phyloP scores from a whole-genome alignment of 257 asterid genomes.

The Penstemon davidsonii region DNA sequence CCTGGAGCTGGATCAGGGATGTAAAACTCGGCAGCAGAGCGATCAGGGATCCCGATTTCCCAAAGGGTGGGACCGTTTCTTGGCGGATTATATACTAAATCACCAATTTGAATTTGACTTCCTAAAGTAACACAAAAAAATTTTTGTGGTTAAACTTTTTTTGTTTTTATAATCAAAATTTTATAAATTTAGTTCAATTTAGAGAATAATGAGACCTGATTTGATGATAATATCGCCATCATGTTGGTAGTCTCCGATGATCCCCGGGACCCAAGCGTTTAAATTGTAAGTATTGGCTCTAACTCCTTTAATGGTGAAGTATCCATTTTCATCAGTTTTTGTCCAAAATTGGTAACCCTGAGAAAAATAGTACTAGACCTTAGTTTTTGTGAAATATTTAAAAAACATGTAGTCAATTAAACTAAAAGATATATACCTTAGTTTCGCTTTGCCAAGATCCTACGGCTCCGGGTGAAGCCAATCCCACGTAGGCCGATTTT shows the following conservation, averaged over 20 bases:
- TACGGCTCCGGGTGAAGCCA: slow-evolving; percentile 61
- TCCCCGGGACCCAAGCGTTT: slow-evolving; percentile 49
- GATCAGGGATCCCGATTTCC: slow-evolving; percentile 57
- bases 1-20: slow-evolving; percentile 41
- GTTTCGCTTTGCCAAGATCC: slow-evolving; percentile 80
- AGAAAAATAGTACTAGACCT: background rate
- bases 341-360: slow-evolving; percentile 58
- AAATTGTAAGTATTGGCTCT: slow-evolving; percentile 37
- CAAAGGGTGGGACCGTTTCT: slow-evolving; percentile 50
- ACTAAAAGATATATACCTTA: slow-evolving; percentile 39
- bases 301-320: slow-evolving; percentile 30
- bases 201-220: slow-evolving; percentile 29
- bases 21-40: slow-evolving; percentile 44
- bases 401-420: background rate
- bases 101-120: slow-evolving; percentile 34
- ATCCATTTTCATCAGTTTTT: slow-evolving; percentile 34
- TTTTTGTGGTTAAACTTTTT: background rate
- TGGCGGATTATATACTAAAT: slow-evolving; percentile 38
- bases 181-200: background rate
- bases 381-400: background rate
- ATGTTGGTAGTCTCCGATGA: slow-evolving; percentile 42
- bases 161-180: background rate
- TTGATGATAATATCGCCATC: slow-evolving; percentile 5
- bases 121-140: background rate
- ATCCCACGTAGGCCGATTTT: slow-evolving; percentile 59